Percentiles rank a stretch among this genome's conserved stretches.
These are phyloP conservation scores for Colletotrichum salicis DNA, from an alignment of 2,329 filamentous ascomycete species.

Conservation along the genomic window DNA sequence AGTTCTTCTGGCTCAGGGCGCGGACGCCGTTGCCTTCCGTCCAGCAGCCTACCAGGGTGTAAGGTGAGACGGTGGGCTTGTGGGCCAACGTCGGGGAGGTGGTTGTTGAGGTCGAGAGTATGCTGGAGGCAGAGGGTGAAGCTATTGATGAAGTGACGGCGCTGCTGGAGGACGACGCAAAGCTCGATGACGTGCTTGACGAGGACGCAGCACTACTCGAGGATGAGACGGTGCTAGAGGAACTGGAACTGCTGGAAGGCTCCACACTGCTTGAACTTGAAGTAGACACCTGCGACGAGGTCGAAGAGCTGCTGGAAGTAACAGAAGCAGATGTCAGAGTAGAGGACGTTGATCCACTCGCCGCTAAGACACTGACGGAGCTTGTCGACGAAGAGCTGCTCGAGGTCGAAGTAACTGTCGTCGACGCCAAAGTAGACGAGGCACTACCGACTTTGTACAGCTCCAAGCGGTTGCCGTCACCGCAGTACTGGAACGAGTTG, in stretches of 20 bases:
- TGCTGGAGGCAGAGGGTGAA: not conserved
- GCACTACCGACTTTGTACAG: constrained; percentile 45
- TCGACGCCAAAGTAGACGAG: constrained; percentile 14
- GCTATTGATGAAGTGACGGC: not conserved
- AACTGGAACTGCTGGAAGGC: not conserved
- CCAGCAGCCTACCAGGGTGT: constrained; percentile 53
- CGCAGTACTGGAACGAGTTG: constrained; percentile 50
- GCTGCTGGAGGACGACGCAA: constrained; percentile 9
- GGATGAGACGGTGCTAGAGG: not conserved
- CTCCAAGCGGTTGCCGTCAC: constrained; percentile 49
- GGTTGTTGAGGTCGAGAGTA: constrained; percentile 33
- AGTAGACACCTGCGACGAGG: constrained; percentile 19
- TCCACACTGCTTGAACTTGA: not conserved
- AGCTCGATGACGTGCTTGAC: not conserved
- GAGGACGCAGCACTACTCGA: not conserved
- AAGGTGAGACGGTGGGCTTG: constrained; percentile 44
- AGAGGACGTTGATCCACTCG: not conserved
- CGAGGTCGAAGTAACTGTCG: constrained; percentile 7
- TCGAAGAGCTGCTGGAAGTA: not conserved
- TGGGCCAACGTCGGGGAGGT: constrained; percentile 37
- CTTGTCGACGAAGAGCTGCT: not conserved
- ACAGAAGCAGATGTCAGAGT: not conserved
- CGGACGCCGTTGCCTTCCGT: constrained; percentile 49
- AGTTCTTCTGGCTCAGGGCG: constrained; percentile 45
- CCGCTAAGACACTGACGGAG: not conserved